Conservation (phyloP, 2,329 filamentous ascomycete species). For the Decorospora gaudefroyi region DNA sequence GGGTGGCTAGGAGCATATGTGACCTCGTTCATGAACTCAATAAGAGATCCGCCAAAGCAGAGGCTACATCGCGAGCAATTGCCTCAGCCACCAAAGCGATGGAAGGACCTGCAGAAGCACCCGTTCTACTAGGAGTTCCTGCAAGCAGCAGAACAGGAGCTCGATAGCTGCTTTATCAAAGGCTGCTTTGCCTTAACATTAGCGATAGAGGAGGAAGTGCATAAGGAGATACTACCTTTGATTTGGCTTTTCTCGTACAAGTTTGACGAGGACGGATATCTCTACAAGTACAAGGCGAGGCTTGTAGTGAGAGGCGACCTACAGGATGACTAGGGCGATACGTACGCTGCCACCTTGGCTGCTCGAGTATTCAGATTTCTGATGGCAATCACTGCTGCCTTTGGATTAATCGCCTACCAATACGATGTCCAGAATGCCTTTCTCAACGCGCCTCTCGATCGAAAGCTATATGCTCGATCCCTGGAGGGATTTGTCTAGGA, state of each 20-base stretch:
- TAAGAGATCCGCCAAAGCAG: neutral
- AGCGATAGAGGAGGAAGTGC: neutral
- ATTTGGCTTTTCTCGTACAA: slow-evolving; percentile 19
- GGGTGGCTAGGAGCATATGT: neutral
- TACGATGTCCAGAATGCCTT: slow-evolving; percentile 32
- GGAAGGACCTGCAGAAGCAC: slow-evolving; percentile 3
- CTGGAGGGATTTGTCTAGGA: slow-evolving; percentile 21
- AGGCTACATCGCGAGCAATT: neutral
- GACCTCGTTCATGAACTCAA: neutral
- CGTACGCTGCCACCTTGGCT: slow-evolving; percentile 25
- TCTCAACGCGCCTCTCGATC: slow-evolving; percentile 19
- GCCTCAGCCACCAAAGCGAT: neutral
- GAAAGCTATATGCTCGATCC: slow-evolving; percentile 13
- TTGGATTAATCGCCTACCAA: slow-evolving; percentile 22
- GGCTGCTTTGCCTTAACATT: neutral
- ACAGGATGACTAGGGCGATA: slow-evolving; percentile 12
- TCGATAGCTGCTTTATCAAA: slow-evolving; percentile 1
- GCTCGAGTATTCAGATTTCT: slow-evolving; percentile 19
- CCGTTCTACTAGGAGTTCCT: neutral
- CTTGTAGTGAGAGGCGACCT: slow-evolving; percentile 21
- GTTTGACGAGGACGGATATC: slow-evolving; percentile 16
- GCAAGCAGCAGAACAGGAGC: slow-evolving; percentile 1
- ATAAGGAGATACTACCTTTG: slow-evolving; percentile 2
- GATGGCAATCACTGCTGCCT: slow-evolving; percentile 27
- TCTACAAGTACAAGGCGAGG: slow-evolving; percentile 20